phyloP scores from a whole-genome alignment of 345 rosid genomes.

The Moricandia arvensis region DNA sequence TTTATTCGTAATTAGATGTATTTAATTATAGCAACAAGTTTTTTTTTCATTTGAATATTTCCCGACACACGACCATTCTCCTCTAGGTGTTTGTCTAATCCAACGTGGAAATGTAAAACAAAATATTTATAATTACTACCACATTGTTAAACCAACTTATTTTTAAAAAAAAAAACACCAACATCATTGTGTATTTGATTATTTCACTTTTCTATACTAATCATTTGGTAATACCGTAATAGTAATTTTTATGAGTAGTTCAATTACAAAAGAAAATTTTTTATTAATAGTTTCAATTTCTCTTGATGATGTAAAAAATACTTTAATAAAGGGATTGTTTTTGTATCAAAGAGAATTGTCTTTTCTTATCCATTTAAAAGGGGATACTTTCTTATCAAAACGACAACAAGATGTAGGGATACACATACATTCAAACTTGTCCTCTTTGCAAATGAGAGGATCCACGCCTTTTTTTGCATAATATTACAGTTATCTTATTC shows the following conservation, averaged over 20 bases:
- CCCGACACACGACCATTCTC: neutral
- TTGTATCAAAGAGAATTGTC: neutral
- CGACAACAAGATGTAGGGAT: neutral
- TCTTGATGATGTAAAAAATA: neutral
- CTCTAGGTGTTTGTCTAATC: neutral
- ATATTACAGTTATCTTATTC: neutral
- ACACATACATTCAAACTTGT: neutral
- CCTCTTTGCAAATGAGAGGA: neutral
- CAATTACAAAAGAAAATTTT: no score
- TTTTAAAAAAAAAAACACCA: neutral
- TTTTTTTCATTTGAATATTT: neutral
- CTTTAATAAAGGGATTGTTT: neutral
- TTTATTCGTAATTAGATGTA: constrained; percentile 17
- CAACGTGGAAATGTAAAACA: neutral
- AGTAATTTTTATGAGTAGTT: neutral
- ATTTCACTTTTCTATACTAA: neutral
- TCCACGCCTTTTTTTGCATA: neutral
- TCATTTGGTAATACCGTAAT: neutral
- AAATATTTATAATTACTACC: neutral
- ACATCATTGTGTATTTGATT: neutral
- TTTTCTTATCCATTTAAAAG: neutral
- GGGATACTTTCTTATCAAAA: neutral
- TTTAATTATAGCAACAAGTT: constrained; percentile 28
- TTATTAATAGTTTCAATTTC: neutral
- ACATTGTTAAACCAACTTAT: neutral